A percentile compares a stretch with the other conserved stretches of the same genome.
phyloP scores from a whole-genome alignment of 257 asterid species.

The Leptodermis oblonga region DNA sequence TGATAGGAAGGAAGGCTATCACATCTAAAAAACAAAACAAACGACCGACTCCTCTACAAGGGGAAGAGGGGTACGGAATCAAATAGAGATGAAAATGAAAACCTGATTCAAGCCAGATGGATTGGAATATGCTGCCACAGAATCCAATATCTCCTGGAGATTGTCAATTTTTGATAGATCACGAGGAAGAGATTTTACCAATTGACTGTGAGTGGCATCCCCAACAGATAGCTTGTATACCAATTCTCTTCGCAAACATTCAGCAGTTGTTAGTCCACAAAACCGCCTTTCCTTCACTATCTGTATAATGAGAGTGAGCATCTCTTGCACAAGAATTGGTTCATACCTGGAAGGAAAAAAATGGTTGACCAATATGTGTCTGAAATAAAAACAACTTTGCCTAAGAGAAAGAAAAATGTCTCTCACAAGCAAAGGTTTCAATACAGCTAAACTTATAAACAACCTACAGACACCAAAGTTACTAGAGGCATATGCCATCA shows the following conservation, averaged over 20 bases:
- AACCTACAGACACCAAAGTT: background rate
- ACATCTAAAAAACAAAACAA: background rate
- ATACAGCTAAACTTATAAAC: background rate
- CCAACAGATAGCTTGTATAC: conserved; percentile 78
- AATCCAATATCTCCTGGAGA: conserved; percentile 76
- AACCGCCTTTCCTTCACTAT: conserved; percentile 86
- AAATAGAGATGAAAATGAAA: conserved; percentile 17
- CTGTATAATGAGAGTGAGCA: conserved; percentile 86
- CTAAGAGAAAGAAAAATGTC: background rate
- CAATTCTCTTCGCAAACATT: conserved; percentile 77
- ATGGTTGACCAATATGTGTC: background rate
- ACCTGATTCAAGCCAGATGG: conserved; percentile 99
- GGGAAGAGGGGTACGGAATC: background rate
- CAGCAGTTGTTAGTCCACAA: conserved; percentile 78
- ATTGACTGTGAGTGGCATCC: conserved; percentile 90
- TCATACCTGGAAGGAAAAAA: conserved; percentile 61
- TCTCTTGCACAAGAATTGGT: conserved; percentile 68
- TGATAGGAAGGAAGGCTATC: conserved; percentile 18
- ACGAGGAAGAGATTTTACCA: conserved; percentile 84
- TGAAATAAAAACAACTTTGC: background rate
- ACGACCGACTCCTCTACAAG: background rate
- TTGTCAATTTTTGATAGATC: conserved; percentile 74
- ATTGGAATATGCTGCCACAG: conserved; percentile 77
- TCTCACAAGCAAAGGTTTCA: background rate
- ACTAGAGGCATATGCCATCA: background rate